A percentile compares a stretch with the other conserved stretches of the same genome.
These are phyloP conservation scores for Ceratobasidium sp. DNA, from an alignment of 1,284 basidiomycete species.

Conservation along the genomic window DNA sequence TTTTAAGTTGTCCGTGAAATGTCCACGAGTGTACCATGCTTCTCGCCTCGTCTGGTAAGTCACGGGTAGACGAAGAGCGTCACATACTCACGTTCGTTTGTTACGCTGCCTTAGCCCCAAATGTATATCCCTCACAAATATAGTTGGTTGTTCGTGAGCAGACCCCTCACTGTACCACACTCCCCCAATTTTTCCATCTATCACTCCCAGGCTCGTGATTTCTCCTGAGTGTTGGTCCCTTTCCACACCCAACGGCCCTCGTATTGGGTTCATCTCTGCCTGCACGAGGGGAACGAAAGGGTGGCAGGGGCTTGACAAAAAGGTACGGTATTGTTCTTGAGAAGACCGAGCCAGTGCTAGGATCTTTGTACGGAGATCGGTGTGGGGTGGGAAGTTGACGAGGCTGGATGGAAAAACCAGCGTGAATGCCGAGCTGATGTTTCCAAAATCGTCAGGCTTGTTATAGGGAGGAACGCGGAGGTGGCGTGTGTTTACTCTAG, in stretches of 20 bases:
- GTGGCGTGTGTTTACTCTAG: conserved; percentile 36
- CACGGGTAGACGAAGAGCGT: background rate
- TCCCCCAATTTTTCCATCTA: conserved; percentile 18
- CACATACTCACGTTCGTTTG: conserved; percentile 22
- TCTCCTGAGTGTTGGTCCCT: conserved; percentile 3
- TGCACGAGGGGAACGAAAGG: background rate
- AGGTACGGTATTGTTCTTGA: conserved; percentile 22
- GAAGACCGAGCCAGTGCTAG: conserved; percentile 10
- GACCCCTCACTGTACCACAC: background rate
- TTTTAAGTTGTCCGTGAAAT: background rate
- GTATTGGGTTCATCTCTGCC: conserved; percentile 14
- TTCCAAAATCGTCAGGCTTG: conserved; percentile 5
- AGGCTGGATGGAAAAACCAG: conserved; percentile 6
- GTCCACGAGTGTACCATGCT: conserved; percentile 35
- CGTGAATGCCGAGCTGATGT: conserved; percentile 20
- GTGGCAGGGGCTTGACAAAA: conserved; percentile 20
- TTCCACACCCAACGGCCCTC: conserved; percentile 18
- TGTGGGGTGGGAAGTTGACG: background rate
- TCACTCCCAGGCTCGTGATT: conserved; percentile 12
- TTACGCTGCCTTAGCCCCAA: conserved; percentile 30
- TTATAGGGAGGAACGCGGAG: conserved; percentile 22
- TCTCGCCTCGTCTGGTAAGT: background rate
- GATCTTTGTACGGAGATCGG: background rate
- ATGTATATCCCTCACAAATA: conserved; percentile 16
- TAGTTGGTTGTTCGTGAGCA: background rate